These are phyloP conservation scores for Plasmopara halstedii DNA, from an alignment of 352 stramenopile species.

Conservation along the genomic window DNA sequence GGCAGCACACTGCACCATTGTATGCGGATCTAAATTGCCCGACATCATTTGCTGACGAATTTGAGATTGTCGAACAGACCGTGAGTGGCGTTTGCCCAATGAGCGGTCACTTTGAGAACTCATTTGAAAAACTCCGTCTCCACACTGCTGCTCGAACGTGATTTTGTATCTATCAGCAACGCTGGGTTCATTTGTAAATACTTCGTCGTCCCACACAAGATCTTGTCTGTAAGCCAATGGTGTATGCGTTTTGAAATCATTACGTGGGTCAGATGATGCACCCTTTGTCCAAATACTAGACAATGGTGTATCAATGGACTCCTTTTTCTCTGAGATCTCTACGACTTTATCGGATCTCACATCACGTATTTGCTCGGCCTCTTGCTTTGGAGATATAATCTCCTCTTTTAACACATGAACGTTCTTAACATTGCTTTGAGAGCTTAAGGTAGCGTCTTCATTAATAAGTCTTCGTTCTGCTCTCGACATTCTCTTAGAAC, in stretches of 20 bases:
- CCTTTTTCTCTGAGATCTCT: conserved; percentile 2
- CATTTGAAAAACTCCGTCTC: conserved; percentile 10
- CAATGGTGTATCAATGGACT: conserved; percentile 25
- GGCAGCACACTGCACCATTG: conserved; percentile 77
- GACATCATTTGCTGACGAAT: conserved; percentile 70
- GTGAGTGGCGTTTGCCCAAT: conserved; percentile 44
- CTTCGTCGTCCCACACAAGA: conserved; percentile 57
- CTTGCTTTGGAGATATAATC: background rate
- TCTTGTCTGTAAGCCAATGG: conserved; percentile 56
- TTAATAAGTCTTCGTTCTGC: conserved; percentile 10
- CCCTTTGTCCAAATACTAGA: conserved; percentile 50
- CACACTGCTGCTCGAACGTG: conserved; percentile 14
- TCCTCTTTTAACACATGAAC: conserved; percentile 13
- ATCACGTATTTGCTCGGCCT: background rate
- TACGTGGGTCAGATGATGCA: background rate
- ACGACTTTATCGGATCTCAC: conserved; percentile 3
- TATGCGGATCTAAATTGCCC: conserved; percentile 73
- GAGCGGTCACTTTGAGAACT: conserved; percentile 17
- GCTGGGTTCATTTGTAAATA: conserved; percentile 53
- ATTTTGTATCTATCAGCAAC: conserved; percentile 13
- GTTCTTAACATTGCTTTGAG: conserved; percentile 4
- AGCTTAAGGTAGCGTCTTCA: conserved; percentile 4
- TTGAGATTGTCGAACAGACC: conserved; percentile 71
- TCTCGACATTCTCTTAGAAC: conserved; percentile 2
- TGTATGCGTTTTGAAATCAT: conserved; percentile 2